Evolutionary conservation across 345 rosid genomes (phyloP).

Genomic region (Populus euphratica): DNA sequence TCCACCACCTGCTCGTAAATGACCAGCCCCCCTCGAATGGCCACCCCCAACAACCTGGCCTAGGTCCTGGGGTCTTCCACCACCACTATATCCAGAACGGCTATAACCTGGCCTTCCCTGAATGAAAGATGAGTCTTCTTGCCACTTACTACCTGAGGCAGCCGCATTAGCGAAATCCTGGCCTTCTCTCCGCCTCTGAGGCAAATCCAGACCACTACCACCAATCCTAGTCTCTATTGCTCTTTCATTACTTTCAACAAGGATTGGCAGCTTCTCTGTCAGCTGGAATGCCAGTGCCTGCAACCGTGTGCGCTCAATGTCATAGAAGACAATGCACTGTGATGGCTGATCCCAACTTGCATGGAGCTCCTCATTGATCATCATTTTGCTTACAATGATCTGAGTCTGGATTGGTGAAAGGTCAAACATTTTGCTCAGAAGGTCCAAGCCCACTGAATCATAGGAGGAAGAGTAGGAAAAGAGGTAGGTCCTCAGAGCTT

Average conservation of each 20-base stretch:
- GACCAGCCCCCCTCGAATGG: slow-evolving; percentile 49
- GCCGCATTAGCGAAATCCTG: slow-evolving; percentile 51
- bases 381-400: slow-evolving; percentile 75
- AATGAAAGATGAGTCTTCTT: slow-evolving; percentile 40
- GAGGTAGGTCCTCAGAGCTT: slow-evolving; percentile 74
- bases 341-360: slow-evolving; percentile 94
- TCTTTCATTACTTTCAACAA: slow-evolving; percentile 75
- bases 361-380: slow-evolving; percentile 70
- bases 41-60: slow-evolving; percentile 43
- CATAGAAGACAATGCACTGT: slow-evolving; percentile 63
- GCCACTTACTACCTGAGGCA: slow-evolving; percentile 58
- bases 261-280: slow-evolving; percentile 62
- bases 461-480: slow-evolving; percentile 61
- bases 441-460: slow-evolving; percentile 57
- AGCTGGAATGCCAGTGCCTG: slow-evolving; percentile 78
- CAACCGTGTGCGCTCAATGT: slow-evolving; percentile 58
- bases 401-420: slow-evolving; percentile 53
- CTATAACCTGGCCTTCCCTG: slow-evolving; percentile 58
- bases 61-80: slow-evolving; percentile 37
- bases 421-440: slow-evolving; percentile 73
- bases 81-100: slow-evolving; percentile 37
- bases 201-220: slow-evolving; percentile 63
- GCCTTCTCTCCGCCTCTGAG: slow-evolving; percentile 56
- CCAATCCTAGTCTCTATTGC: slow-evolving; percentile 68
- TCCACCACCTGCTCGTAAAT: slow-evolving; percentile 46